Conservation (phyloP, 2,329 filamentous ascomycete genomes). For the Xylariaceae sp. region DNA sequence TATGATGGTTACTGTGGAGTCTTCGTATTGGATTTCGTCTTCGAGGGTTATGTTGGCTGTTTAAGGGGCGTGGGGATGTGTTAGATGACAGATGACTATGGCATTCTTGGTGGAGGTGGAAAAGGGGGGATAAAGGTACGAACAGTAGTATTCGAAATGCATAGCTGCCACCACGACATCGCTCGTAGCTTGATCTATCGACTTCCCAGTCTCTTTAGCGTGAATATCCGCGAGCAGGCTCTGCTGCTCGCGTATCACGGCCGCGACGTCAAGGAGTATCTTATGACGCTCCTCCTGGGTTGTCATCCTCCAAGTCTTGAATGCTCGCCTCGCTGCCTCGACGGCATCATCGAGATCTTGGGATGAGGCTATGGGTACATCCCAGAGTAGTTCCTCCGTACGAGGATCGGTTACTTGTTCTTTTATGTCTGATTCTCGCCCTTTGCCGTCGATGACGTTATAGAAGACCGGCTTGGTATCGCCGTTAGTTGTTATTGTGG, state of each 20-base stretch:
- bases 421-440: conserved; percentile 30
- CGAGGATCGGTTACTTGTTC: conserved; percentile 42
- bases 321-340: conserved; percentile 41
- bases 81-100: too few species aligned
- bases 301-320: conserved; percentile 44
- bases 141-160: conserved; percentile 37
- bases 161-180: conserved; percentile 36
- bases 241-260: conserved; percentile 37
- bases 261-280: conserved; percentile 37
- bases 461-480: conserved; percentile 32
- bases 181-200: conserved; percentile 35
- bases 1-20: conserved; percentile 38
- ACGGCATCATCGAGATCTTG: conserved; percentile 42
- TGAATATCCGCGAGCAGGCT: conserved; percentile 43
- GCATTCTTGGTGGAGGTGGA: background rate
- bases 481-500: conserved; percentile 14
- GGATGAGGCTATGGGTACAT: conserved; percentile 42
- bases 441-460: conserved; percentile 44
- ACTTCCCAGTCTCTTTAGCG: conserved; percentile 50
- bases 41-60: conserved; percentile 36
- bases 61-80: background rate
- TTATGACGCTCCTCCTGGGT: conserved; percentile 40
- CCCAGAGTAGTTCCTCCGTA: conserved; percentile 41
- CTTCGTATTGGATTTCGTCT: conserved; percentile 46
- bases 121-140: conserved; percentile 2